These are phyloP conservation scores for Fusarium sp. DNA, from an alignment of 2,329 filamentous ascomycete species.

Conservation along the genomic window DNA sequence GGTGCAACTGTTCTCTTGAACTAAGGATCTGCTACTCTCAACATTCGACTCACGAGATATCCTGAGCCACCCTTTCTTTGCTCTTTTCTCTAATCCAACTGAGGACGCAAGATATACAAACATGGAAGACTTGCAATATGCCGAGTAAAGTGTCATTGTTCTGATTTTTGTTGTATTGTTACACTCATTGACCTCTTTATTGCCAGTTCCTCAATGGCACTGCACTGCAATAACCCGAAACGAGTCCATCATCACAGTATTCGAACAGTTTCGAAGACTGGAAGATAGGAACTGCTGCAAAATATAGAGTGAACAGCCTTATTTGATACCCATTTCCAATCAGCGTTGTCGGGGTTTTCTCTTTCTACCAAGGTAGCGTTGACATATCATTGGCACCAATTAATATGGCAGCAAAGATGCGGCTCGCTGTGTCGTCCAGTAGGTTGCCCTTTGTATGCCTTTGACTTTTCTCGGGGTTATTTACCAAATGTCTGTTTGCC, in stretches of 20 bases:
- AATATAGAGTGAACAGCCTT: background rate
- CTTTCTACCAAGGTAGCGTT: background rate
- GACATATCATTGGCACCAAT: background rate
- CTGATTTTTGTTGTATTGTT: background rate
- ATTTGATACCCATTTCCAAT: background rate
- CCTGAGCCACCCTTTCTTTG: background rate
- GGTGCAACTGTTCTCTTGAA: background rate
- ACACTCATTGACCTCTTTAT: background rate
- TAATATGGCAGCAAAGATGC: background rate
- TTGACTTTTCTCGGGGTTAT: background rate
- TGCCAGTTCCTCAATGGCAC: background rate
- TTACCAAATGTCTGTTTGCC: background rate
- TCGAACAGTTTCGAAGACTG: background rate
- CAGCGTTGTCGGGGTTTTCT: background rate
- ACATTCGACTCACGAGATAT: background rate
- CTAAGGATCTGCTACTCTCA: background rate
- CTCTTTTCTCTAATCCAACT: background rate
- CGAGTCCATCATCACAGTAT: background rate
- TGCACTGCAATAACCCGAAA: background rate
- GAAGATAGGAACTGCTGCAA: background rate
- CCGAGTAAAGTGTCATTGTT: background rate
- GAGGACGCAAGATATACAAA: background rate
- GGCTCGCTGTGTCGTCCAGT: background rate
- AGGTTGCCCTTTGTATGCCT: background rate
- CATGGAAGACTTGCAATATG: background rate